Base-by-base conservation (phyloP, 2,329 filamentous ascomycete species). In the Onygena corvina region DNA sequence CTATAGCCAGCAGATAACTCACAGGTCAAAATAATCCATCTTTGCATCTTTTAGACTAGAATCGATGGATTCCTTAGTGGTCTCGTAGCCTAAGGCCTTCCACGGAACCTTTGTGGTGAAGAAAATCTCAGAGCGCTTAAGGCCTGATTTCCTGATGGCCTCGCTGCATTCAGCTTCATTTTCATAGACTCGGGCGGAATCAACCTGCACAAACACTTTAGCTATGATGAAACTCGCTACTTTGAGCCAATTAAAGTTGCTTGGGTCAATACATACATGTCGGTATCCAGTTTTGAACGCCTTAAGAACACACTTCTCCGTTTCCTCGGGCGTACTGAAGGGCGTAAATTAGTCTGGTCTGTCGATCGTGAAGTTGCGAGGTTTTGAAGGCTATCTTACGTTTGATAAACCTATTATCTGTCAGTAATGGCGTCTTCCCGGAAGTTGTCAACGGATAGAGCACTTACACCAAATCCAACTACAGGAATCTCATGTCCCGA, bases 11-110 rank as follows among this genome's bases (percentile, higher is more conserved):
- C 4, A 31, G 29, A 31, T 12, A 35, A 2, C 63, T 76, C 75
- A 70, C 50, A 86, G 71, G 58, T 86, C 81, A 54, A 85, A 73
- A 62, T 85, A 86, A 18, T 71, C 76, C 3, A 85, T 69, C 11
- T 77, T 75, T 0, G 80, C 77, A 52, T 79, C 73, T 47, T 72
- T 66, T 18, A 89, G 68, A 12, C 80, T 83, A 48, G 74, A 68
- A 54, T 81, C 67, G 54, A 93, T 74, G 55, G 80, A 76, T 12
- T 71, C 71, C 62, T 79, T 80, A 18, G 83, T 75, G 50, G 71
- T 75, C 11, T 81, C 74, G 59, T 90, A 92, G 53, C 72, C 73
- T 59, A 78, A 71, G 2, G 60, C 55, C 9, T 60, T 65, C 1
- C 71, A 67, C 3, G 74, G 74, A 5, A 81, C 71, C 59, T 82